Base-by-base conservation (phyloP, 345 rosid genomes). In the Ceriops zippeliana region DNA sequence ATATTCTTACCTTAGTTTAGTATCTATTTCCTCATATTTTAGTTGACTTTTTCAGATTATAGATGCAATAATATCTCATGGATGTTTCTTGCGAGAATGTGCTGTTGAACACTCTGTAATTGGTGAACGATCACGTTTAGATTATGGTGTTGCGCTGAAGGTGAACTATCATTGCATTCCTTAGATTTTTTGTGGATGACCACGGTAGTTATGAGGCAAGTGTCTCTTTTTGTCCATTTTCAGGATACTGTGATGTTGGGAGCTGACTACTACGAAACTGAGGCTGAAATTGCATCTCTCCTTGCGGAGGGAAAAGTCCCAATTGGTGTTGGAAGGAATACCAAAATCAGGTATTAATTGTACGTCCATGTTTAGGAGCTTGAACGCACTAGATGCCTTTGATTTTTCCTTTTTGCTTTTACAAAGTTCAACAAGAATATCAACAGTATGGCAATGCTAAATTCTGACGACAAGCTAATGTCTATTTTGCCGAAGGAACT, bases 171-270 rank as follows among this genome's bases (percentile, higher is more conserved):
- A 30, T 28, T 46, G 10, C 37, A 19, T 5, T 37, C 28, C 28
- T 26, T 22, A n/a, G 4, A 35, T 17, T 28, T 66, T 57, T 6
- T 7, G 8, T 54, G 13, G 28, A 63, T 34, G 47, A 46, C 68
- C 1, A 22, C 7, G 22, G 13, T n/a, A 31, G 20, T 5, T 11
- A 5, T 16, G 24, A 9, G 19, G 11, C 26, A 58, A 3, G 65
- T 49, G 65, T 58, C 27, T 37, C 24, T 73, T 35, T 5, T 57
- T 61, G 27, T 67, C 53, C 61, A 71, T 51, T 52, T 42, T 62
- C 82, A 93, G 98, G 97, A 91, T 78, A 85, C 96, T 4, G 79
- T 91, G 60, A 86, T 93, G 98, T 32, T 89, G 80, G 98, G 98
- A 26, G 96, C 98, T 2, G 96, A 93, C 78, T 80, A 58, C 80